Percentiles rank a stretch among this genome's conserved stretches.
These are phyloP conservation scores for Niveomyces coronatus DNA, from an alignment of 2,329 filamentous ascomycete species.

Conservation along the genomic window DNA sequence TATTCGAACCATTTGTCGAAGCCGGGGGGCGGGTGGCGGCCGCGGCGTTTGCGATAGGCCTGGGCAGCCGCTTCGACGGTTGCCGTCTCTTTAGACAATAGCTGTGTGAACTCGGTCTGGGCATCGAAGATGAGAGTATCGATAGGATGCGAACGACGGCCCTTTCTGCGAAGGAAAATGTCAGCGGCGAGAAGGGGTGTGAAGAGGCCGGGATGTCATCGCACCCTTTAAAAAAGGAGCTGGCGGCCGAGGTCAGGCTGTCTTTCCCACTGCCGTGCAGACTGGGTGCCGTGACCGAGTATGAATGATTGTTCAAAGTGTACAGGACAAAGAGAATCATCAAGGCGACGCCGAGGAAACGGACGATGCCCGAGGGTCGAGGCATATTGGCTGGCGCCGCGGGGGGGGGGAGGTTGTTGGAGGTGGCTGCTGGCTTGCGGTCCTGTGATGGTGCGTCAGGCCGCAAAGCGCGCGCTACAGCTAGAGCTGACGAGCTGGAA, in stretches of 20 bases:
- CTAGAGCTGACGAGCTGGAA: too few relatives aligned
- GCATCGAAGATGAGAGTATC: conserved; percentile 38
- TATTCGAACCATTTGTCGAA: conserved; percentile 52
- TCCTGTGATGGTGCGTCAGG: too few relatives aligned
- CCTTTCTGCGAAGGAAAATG: neutral
- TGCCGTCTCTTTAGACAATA: conserved; percentile 34
- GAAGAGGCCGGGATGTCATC: neutral
- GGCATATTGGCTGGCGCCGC: too few relatives aligned
- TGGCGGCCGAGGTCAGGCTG: conserved; percentile 5
- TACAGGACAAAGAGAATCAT: conserved; percentile 25
- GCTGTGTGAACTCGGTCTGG: conserved; percentile 27
- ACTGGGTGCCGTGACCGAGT: conserved; percentile 7
- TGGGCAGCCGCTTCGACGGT: conserved; percentile 44
- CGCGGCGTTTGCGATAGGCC: conserved; percentile 46
- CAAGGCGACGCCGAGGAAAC: conserved; percentile 28
- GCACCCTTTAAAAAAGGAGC: conserved; percentile 1
- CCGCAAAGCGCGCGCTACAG: too few relatives aligned
- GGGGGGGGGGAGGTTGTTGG: too few relatives aligned
- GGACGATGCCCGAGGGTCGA: conserved; percentile 32
- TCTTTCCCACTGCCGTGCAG: conserved; percentile 1
- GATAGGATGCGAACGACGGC: conserved; percentile 37
- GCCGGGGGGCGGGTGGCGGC: conserved; percentile 52
- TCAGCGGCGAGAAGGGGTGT: neutral
- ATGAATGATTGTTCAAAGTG: conserved; percentile 16
- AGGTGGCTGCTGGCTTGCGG: too few relatives aligned